Percentiles rank a stretch among this genome's conserved stretches.
phyloP scores from a whole-genome alignment of 495 filamentous ascomycete species.

The Rostrohypoxylon terebratum region DNA sequence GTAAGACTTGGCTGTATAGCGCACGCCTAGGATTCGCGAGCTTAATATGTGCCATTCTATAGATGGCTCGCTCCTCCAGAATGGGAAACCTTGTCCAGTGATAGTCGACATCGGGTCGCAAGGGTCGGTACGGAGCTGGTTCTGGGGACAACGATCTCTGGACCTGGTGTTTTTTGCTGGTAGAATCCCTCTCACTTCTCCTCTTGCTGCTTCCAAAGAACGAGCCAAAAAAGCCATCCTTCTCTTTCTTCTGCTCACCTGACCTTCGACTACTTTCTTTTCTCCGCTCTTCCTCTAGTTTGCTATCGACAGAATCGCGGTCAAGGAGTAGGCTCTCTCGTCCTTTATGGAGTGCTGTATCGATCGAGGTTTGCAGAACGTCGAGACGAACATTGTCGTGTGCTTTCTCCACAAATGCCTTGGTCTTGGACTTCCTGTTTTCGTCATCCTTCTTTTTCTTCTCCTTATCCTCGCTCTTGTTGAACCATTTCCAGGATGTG shows the following conservation, averaged over 20 bases:
- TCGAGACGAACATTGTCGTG: conserved; percentile 84
- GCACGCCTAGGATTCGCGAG: conserved; percentile 94
- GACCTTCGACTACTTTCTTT: conserved; percentile 82
- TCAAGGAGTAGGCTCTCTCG: conserved; percentile 86
- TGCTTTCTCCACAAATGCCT: conserved; percentile 64
- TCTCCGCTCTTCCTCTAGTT: conserved; percentile 83
- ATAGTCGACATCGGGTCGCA: conserved; percentile 90
- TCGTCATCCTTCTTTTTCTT: conserved; percentile 69
- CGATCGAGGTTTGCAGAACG: conserved; percentile 83
- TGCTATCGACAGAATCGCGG: conserved; percentile 75
- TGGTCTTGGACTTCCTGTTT: conserved; percentile 67
- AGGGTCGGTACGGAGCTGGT: conserved; percentile 71
- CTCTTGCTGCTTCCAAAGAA: conserved; percentile 89
- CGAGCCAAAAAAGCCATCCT: conserved; percentile 84
- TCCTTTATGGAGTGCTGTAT: conserved; percentile 67
- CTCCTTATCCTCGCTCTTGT: conserved; percentile 70
- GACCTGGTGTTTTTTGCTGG: conserved; percentile 76
- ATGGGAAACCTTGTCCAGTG: conserved; percentile 97
- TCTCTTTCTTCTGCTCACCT: conserved; percentile 88
- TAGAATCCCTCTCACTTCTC: conserved; percentile 76
- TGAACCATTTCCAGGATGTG: conserved; percentile 54
- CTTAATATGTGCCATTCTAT: conserved; percentile 98
- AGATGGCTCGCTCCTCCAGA: conserved; percentile 95
- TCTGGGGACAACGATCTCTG: conserved; percentile 83
- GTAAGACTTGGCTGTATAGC: conserved; percentile 92